Evolutionary conservation across 2,329 filamentous ascomycete species (phyloP), one percentile per base, ranked within the genome.

Genomic region (Thermoascus crustaceus): DNA sequence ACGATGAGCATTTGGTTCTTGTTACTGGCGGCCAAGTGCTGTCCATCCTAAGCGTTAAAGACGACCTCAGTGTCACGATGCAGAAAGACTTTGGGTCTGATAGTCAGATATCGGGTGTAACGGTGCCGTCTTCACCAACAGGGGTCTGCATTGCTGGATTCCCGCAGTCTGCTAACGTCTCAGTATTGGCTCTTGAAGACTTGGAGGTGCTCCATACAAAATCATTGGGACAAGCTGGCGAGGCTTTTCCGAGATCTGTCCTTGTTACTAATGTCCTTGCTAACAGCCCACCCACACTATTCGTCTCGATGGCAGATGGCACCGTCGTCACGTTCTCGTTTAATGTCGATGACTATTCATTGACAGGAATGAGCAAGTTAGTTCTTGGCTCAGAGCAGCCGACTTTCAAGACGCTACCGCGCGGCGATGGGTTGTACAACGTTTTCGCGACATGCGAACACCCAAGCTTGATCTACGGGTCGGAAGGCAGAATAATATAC

Each of bases 381-480:
- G 78, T 89, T 1, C 68, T 98, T 8, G 89, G 91, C 16, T 89
- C 84, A 9, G 82, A 87, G 41, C 83, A 93, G 47, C 84, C 89
- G 2, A 78, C 76, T 9, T 80, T 98, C 49, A 82, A 89, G 39
- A 70, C 83, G 14, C 64, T 98, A 2, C 85, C 87, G 0, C 75
- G 80, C 33, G 68, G 69, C 1, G 67, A 80, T 34, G 69, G 74
- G 0, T 65, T 85, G 0, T 83, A 73, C 54, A 93, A 84, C 48
- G 80, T 98, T 0, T 94, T 98, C 55, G 86, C 87, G 0, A 94
- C 86, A 0, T 94, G 87, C 38, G 91, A 98, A 51, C 86, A 95
- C 53, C 85, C 91, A 0, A 95, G 85, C 44, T 64, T 98, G 36
- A 94, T 98, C 32, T 95, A 98, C 54, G 84, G 83, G 6, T 79